Evolutionary conservation across 2,329 filamentous ascomycete species (phyloP), one percentile per base, ranked within the genome.

Genomic region (Diaporthe destruens): DNA sequence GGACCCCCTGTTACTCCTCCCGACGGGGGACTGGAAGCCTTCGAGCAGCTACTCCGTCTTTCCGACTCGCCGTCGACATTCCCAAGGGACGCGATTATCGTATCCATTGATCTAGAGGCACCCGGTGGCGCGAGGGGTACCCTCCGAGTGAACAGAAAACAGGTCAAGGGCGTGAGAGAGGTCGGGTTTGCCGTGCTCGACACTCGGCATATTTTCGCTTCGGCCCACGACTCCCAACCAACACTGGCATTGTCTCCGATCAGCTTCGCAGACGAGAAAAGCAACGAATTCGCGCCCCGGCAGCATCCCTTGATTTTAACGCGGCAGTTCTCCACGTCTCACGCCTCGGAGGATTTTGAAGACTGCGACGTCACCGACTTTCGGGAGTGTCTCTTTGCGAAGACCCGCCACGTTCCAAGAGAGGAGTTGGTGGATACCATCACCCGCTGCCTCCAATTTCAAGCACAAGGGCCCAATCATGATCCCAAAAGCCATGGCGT

Each of bases 21-120:
- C 39, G 68, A 71, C 32, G 68, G 56, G 39, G 68, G 47, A 20
- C n/a, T 71, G 56, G 68, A 55, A 44, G 49, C 25, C 16, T 32
- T 55, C 8, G 25, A 59, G 63, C 63, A 34, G 32, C 36, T 71
- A 14, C 42, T 57, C 23, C 69, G 56, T 29, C 44, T 56, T 14
- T 55, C 53, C 29, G 53, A 55, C 53, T 47, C 23, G 25, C 67
- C 39, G 20, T 59, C 39, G 34, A 23, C 16, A 9, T 36, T 42
- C 23, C 25, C 53, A 51, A 56, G 32, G 14, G 68, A 70, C n/a
- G 44, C 44, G 12, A 39, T 61, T 9, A 53, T 54, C 20, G 39
- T 70, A 32, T 70, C 55, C 25, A 51, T 71, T 63, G 68, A 71
- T 18, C 44, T 71, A 54, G 56, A 71, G 39, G 59, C 68, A 32